These are phyloP conservation scores for Colletotrichum sp. DNA, from an alignment of 2,329 filamentous ascomycete genomes.

Conservation along the genomic window DNA sequence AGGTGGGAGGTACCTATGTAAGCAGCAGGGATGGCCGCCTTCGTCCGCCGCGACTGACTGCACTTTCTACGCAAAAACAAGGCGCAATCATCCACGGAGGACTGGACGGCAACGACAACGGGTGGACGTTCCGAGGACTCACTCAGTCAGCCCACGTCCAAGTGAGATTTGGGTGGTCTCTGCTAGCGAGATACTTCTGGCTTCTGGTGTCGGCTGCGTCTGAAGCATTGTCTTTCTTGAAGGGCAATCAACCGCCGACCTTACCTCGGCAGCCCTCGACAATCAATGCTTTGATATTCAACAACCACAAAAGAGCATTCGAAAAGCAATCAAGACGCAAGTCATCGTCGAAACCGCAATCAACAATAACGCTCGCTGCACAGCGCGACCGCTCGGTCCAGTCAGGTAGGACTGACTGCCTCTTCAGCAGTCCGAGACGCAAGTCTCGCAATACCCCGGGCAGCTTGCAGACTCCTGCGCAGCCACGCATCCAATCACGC, in stretches of 20 bases:
- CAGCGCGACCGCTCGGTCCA: neutral
- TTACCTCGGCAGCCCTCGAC: neutral
- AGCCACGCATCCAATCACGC: neutral
- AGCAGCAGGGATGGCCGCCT: neutral
- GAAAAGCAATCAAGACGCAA: neutral
- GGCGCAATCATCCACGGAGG: neutral
- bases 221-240: neutral
- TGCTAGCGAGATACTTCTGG: neutral
- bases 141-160: neutral
- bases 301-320: neutral
- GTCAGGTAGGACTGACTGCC: neutral
- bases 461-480: neutral
- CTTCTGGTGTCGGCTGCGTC: neutral
- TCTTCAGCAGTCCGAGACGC: neutral
- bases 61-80: neutral
- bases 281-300: neutral
- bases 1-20: neutral
- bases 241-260: neutral
- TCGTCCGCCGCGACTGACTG: neutral
- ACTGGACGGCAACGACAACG: neutral
- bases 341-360: neutral
- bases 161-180: neutral
- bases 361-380: neutral
- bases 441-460: neutral
- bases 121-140: neutral